Evolutionary conservation across 257 asterid genomes (phyloP).

Genomic region (Salvia miltiorrhiza): DNA sequence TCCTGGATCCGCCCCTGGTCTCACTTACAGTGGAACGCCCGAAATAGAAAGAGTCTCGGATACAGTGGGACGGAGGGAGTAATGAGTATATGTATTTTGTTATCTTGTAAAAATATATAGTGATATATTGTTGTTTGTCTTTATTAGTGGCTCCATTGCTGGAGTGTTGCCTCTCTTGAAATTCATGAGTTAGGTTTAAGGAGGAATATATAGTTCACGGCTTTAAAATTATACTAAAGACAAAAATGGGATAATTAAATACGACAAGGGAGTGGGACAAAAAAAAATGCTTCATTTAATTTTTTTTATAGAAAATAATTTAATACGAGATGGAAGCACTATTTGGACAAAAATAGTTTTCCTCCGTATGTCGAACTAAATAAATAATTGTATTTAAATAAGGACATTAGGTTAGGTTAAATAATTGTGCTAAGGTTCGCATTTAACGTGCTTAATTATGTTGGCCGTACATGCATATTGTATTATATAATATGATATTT

Average conservation of each 20-base stretch:
- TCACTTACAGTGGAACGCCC: no score
- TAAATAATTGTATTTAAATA: not conserved
- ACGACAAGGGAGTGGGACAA: conserved; percentile 18
- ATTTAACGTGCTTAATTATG: not conserved
- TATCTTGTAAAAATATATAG: no score
- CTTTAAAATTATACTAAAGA: not conserved
- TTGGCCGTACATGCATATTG: not conserved
- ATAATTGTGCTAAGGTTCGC: not conserved
- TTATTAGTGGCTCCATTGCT: no score
- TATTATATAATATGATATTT: not conserved
- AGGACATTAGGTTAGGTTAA: not conserved
- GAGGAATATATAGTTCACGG: not conserved
- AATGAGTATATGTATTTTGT: no score
- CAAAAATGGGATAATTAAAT: conserved; percentile 3
- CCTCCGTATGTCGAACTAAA: not conserved
- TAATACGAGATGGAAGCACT: not conserved
- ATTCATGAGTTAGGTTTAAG: not conserved
- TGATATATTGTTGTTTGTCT: no score
- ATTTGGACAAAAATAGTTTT: not conserved
- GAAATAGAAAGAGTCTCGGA: no score
- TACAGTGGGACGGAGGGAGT: no score
- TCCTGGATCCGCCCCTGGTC: no score
- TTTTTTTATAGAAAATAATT: not conserved
- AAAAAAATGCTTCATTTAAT: not conserved
- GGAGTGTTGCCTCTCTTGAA: not conserved